phyloP scores from a whole-genome alignment of 495 filamentous ascomycete genomes.

The Penicillium ochrochloron region DNA sequence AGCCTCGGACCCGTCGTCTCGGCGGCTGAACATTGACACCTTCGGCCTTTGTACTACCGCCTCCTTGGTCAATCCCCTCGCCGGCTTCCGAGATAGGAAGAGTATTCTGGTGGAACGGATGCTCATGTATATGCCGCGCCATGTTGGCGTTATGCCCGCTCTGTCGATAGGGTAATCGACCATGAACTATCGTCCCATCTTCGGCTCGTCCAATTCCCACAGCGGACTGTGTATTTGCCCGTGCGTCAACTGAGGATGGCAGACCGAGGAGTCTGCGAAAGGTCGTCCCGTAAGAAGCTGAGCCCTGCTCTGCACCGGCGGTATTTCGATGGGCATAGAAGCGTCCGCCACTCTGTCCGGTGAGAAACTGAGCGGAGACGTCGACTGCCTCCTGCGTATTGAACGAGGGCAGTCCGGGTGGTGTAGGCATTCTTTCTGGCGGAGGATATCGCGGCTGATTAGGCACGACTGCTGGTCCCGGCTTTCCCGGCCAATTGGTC shows the following conservation, averaged over 20 bases:
- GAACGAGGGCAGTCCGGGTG: conserved; percentile 54
- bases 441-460: conserved; percentile 44
- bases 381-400: conserved; percentile 47
- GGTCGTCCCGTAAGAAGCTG: conserved; percentile 27
- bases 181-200: conserved; percentile 45
- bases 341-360: conserved; percentile 12
- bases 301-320: conserved; percentile 7
- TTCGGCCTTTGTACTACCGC: background rate
- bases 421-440: conserved; percentile 48
- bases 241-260: conserved; percentile 9
- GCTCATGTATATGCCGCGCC: conserved; percentile 35
- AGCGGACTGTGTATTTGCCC: conserved; percentile 7
- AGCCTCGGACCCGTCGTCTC: background rate
- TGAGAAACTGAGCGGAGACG: conserved; percentile 36
- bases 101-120: conserved; percentile 40
- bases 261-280: conserved; percentile 39
- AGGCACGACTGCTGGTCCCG: conserved; percentile 34
- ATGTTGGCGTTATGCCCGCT: conserved; percentile 45
- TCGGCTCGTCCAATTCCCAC: conserved; percentile 37
- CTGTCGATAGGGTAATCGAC: conserved; percentile 43
- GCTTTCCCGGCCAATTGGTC: conserved; percentile 33
- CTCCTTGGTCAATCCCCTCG: background rate
- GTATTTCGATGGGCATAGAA: background rate
- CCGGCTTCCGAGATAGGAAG: conserved; percentile 28
- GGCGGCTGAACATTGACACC: background rate